Percentiles rank a stretch among this genome's conserved stretches.
Evolutionary conservation across 805 yeast species (phyloP).

Genomic region (Yamadazyma sp.): DNA sequence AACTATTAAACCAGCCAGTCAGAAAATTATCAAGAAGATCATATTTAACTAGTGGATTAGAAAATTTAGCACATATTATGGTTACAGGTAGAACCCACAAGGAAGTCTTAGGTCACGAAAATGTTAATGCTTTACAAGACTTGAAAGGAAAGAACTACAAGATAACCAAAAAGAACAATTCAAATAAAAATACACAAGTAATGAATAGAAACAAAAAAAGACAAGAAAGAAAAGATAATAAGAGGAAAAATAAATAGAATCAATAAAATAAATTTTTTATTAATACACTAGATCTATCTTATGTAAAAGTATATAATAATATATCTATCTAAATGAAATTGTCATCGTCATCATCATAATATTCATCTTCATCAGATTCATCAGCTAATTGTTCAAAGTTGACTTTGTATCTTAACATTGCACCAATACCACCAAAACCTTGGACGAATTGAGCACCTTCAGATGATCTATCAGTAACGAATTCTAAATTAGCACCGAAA

Average conservation of each 20-base stretch:
- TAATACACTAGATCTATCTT: slow-evolving; percentile 2
- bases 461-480: slow-evolving; percentile 92
- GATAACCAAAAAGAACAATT: slow-evolving; percentile 6
- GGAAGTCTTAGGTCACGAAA: slow-evolving; percentile 66
- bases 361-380: slow-evolving; percentile 81
- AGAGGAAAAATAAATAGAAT: slow-evolving; percentile 3
- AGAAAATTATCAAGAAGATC: slow-evolving; percentile 65
- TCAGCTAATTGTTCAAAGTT: slow-evolving; percentile 94
- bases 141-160: slow-evolving; percentile 28
- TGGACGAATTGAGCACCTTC: slow-evolving; percentile 98
- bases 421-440: slow-evolving; percentile 99
- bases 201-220: slow-evolving; percentile 7
- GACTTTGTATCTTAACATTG: slow-evolving; percentile 90
- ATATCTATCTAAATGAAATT: slow-evolving; percentile 27
- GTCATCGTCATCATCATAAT: slow-evolving; percentile 69
- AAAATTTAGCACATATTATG: slow-evolving; percentile 74
- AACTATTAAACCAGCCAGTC: slow-evolving; percentile 50
- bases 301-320: slow-evolving; percentile 3
- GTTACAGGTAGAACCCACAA: slow-evolving; percentile 65
- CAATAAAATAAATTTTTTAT: slow-evolving; percentile 1
- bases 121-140: slow-evolving; percentile 64
- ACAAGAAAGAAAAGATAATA: slow-evolving; percentile 3
- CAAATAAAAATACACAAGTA: slow-evolving; percentile 8
- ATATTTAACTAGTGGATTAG: slow-evolving; percentile 75
- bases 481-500: slow-evolving; percentile 94